Evolutionary conservation across 371 early-diverging fungal species (phyloP).

Genomic region (Mucor racemosus): DNA sequence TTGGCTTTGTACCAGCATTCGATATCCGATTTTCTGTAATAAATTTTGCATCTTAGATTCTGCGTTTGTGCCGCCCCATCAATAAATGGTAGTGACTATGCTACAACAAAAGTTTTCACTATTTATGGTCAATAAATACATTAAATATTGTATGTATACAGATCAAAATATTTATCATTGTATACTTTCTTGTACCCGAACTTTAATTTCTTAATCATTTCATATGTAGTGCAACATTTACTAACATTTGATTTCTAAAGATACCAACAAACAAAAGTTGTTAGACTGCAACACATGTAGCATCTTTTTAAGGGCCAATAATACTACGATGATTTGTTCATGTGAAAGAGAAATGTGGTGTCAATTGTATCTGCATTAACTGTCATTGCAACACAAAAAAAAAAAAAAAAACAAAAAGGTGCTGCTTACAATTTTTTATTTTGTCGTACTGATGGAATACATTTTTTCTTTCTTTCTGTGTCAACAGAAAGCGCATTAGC

Average conservation of each 20-base stretch:
- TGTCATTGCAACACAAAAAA: background rate
- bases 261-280: background rate
- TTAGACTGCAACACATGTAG: background rate
- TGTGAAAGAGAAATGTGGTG: background rate
- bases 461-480: no score
- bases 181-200: background rate
- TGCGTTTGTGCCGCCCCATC: background rate
- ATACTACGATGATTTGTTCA: background rate
- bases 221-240: background rate
- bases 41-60: background rate
- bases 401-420: no score
- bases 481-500: background rate
- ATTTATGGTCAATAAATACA: background rate
- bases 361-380: background rate
- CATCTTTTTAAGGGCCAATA: background rate
- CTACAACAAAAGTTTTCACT: background rate
- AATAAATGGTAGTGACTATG: background rate
- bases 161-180: background rate
- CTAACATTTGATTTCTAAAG: background rate
- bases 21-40: constrained; percentile 1
- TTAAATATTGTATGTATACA: background rate
- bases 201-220: background rate
- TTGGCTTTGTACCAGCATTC: background rate
- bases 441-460: no score
- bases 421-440: background rate